These are phyloP conservation scores for Aschersonia sp. DNA, from an alignment of 2,329 filamentous ascomycete species.

Conservation along the genomic window DNA sequence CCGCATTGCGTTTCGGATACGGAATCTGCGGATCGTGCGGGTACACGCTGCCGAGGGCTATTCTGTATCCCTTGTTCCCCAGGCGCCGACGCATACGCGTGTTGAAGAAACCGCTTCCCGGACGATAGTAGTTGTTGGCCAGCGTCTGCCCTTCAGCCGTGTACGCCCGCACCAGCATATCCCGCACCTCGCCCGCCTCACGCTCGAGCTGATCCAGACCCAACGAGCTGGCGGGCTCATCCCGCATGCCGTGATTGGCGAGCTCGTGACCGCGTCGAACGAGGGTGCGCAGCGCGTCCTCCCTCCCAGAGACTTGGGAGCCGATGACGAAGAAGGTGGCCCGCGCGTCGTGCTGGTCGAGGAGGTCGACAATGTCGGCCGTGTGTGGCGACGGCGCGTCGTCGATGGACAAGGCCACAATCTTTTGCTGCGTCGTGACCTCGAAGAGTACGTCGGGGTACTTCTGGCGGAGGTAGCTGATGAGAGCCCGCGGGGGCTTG, in stretches of 20 bases:
- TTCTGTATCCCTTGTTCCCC: slow-evolving; percentile 46
- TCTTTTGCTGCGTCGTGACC: slow-evolving; percentile 39
- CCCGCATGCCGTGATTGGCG: slow-evolving; percentile 80
- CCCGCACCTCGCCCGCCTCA: slow-evolving; percentile 54
- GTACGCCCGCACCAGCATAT: slow-evolving; percentile 43
- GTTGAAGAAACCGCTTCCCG: slow-evolving; percentile 75
- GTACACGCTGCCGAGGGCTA: slow-evolving; percentile 76
- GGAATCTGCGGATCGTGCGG: slow-evolving; percentile 82
- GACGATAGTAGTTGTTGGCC: slow-evolving; percentile 58
- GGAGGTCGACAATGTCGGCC: slow-evolving; percentile 49
- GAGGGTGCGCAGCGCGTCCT: slow-evolving; percentile 40
- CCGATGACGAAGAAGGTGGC: slow-evolving; percentile 90
- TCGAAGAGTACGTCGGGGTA: slow-evolving; percentile 76
- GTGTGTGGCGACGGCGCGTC: slow-evolving; percentile 70
- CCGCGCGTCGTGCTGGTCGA: slow-evolving; percentile 50
- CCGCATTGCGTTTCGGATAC: slow-evolving; percentile 54
- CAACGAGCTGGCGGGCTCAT: slow-evolving; percentile 59
- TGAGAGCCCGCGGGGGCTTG: slow-evolving; percentile 61
- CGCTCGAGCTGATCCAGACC: slow-evolving; percentile 39
- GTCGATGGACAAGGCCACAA: slow-evolving; percentile 76
- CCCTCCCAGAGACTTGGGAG: slow-evolving; percentile 47
- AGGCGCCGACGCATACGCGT: slow-evolving; percentile 50
- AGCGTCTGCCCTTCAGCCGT: slow-evolving; percentile 25
- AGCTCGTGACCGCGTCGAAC: slow-evolving; percentile 55
- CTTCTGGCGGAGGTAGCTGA: slow-evolving; percentile 52